Base-by-base conservation (phyloP, 1,284 basidiomycete genomes). In the Apiotrichum siamense region DNA sequence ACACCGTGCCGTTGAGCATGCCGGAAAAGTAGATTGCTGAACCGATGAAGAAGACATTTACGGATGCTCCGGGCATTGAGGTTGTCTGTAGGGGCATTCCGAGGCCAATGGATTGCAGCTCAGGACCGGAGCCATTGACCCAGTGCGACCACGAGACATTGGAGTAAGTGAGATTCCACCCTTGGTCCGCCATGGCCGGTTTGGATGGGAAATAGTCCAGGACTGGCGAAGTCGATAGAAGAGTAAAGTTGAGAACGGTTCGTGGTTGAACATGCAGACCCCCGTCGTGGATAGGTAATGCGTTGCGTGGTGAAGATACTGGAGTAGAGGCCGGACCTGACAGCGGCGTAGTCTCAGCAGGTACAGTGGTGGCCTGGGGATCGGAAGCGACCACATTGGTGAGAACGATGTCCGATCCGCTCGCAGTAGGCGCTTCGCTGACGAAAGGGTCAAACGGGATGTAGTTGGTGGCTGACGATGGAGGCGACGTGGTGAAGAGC, bases 1-100 rank as follows among this genome's bases (percentile, higher is more conserved):
- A 13, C 4, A 43, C 21, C 1, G 27, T 21, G 12, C 41, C 41
- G 29, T 43, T n/a, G 18, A 43, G 6, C 1, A 20, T 17, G 26
- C 50, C 50, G 25, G 42, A 35, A 29, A 52, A 47, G 20, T 24
- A 46, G 5, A 38, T 36, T 4, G 31, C 50, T 2, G 44, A 44
- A 6, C 50, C 50, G 18, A 44, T 35, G 24, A 47, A 52, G 18
- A 21, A 13, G 11, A 47, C 33, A 3, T 7, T 31, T n/a, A 46
- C 27, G 25, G n/a, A 26, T 2, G 50, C 50, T 23, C 42, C 42
- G 11, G 18, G 20, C 7, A 31, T n/a, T 1, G 39, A 29, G 9
- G 45, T 47, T 3, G 17, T 20, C 11, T 32, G 35, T 17, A 21
- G 7, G n/a, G 31, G 21, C 9, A 26, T 15, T 7, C 45, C 45